Conservation (phyloP, 2,329 filamentous ascomycete species). For the Aureobasidium musti region DNA sequence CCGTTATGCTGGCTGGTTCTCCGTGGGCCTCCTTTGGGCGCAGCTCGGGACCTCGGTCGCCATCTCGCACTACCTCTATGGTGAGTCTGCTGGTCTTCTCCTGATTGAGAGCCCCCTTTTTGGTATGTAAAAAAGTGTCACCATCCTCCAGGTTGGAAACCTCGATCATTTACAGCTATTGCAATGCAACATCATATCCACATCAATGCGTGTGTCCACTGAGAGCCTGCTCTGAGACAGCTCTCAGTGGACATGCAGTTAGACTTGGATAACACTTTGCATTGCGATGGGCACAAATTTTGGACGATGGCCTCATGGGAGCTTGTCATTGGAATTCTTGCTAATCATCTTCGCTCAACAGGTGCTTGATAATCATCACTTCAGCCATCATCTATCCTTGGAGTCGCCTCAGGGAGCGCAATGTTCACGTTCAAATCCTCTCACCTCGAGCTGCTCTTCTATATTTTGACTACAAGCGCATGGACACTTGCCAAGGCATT, state of each 20-base stretch:
- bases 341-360: not conserved
- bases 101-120: constrained; percentile 53
- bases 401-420: constrained; percentile 68
- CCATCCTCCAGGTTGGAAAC: not conserved
- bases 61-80: not conserved
- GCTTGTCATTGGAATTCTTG: not conserved
- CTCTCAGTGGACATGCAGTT: not conserved
- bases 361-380: constrained; percentile 63
- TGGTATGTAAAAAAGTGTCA: constrained; percentile 50
- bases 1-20: constrained; percentile 71
- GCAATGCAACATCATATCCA: not conserved
- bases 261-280: not conserved
- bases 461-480: constrained; percentile 64
- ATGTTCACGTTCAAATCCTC: constrained; percentile 65
- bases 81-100: constrained; percentile 36
- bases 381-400: constrained; percentile 70
- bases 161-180: not conserved
- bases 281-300: not conserved
- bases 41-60: constrained; percentile 60
- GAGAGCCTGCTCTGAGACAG: not conserved
- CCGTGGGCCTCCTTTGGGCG: constrained; percentile 65
- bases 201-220: not conserved
- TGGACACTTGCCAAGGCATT: constrained; percentile 42
- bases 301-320: not conserved
- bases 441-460: constrained; percentile 72